A percentile compares a stretch with the other conserved stretches of the same genome.
Conservation (phyloP, 805 yeast species). For the Kodamaea leandrae region DNA sequence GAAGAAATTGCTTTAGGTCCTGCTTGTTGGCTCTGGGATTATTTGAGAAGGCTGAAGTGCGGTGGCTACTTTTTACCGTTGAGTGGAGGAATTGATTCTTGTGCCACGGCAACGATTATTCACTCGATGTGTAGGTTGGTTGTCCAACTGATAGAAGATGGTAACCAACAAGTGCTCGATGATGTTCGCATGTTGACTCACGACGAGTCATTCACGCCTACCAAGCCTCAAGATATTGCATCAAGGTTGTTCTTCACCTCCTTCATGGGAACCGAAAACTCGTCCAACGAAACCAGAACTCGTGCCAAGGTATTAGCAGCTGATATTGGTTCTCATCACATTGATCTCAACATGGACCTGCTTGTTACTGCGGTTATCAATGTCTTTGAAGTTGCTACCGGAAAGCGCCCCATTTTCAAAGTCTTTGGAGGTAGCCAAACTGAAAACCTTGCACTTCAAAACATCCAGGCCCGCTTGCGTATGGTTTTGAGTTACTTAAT, state of each 20-base stretch:
- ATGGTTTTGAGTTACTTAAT: conserved; percentile 93
- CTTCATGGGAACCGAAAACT: conserved; percentile 95
- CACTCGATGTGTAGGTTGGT: conserved; percentile 92
- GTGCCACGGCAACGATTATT: conserved; percentile 95
- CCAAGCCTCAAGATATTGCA: conserved; percentile 73
- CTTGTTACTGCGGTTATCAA: conserved; percentile 70
- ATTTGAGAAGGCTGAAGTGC: conserved; percentile 83
- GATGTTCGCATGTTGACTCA: conserved; percentile 75
- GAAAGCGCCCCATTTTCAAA: conserved; percentile 82
- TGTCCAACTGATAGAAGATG: conserved; percentile 59
- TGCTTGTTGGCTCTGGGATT: conserved; percentile 99
- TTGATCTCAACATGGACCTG: conserved; percentile 87
- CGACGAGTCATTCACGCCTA: conserved; percentile 61
- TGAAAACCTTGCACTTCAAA: conserved; percentile 92
- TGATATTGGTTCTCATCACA: conserved; percentile 83
- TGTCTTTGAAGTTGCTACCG: conserved; percentile 86
- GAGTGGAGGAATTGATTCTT: conserved; percentile 96
- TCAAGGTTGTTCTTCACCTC: conserved; percentile 78
- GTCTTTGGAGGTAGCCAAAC: conserved; percentile 90
- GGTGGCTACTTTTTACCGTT: conserved; percentile 92
- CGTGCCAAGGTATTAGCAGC: conserved; percentile 77
- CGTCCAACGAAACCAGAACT: conserved; percentile 79
- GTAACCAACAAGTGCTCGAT: conserved; percentile 61
- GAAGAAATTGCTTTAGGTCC: conserved; percentile 98
- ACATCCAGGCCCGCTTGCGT: conserved; percentile 92